Base-by-base conservation (phyloP, 108 stramenopile genomes). In the Fragilaria crotonensis region DNA sequence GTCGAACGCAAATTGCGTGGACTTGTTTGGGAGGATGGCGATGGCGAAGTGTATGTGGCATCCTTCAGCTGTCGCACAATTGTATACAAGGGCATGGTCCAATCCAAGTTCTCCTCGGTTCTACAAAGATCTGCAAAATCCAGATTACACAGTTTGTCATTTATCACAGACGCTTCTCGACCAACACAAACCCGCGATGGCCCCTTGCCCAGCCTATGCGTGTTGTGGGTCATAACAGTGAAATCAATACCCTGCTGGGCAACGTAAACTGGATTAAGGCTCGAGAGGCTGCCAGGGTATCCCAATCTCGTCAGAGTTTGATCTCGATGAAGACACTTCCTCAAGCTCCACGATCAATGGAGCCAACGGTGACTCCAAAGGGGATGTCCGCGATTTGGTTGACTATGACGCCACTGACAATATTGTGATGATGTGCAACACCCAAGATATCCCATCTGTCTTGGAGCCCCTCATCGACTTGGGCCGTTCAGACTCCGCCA, bases 231-330 rank as follows among this genome's bases (percentile, higher is more conserved):
- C 95, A 96, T 78, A 96, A 96, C 65, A 93, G 95, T 53, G 95
- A 96, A 71, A 95, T 96, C 73, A 96, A 96, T 70, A 96, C 95
- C 4, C 76, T 96, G 26, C 72, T 93, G 18, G 95, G 95, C 9
- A 96, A 96, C 71, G 90, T 93, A 50, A 96, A 96, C 64, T 96
- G 96, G 96, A 88, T 97, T 77, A 84, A 87, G 75, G 91, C 91
- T n/a, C 79, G 91, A 21, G 91, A 93, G 67, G 77, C 81, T 20
- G 67, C 87, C 48, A 93, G 75, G 71, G 64, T 23, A 56, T 74
- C 29, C 52, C 63, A 31, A 14, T 41, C 11, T 41, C 36, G 14
- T 41, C 36, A 7, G 36, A 41, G 14, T 11, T 7, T 14, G 14
- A 41, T 41, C 27, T 48, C 20, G n/a, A n/a, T n/a, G n/a, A n/a